Conservation (phyloP, 2,329 filamentous ascomycete species). For the Emericellopsis cladophorae region DNA sequence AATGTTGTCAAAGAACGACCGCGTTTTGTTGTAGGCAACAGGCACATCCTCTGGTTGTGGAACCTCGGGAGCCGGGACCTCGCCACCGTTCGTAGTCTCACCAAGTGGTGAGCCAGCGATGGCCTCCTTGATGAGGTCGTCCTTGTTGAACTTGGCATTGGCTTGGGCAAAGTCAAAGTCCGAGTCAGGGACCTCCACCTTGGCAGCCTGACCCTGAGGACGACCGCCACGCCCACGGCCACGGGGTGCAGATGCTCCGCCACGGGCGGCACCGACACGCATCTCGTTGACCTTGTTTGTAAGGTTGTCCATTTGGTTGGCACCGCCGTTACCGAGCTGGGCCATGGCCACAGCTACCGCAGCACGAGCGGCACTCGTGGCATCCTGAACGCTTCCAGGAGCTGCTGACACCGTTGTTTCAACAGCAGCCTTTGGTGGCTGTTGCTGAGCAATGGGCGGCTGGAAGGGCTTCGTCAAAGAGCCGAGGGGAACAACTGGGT, state of each 20-base stretch:
- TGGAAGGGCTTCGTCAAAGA: slow-evolving; percentile 24
- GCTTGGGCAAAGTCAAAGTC: slow-evolving; percentile 78
- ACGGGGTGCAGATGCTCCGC: slow-evolving; percentile 27
- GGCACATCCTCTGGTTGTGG: slow-evolving; percentile 28
- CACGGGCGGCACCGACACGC: slow-evolving; percentile 33
- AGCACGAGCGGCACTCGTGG: slow-evolving; percentile 61
- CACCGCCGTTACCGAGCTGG: slow-evolving; percentile 40
- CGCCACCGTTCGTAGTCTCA: slow-evolving; percentile 31
- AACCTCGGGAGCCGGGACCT: slow-evolving; percentile 23
- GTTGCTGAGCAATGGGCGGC: slow-evolving; percentile 15
- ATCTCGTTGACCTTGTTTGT: slow-evolving; percentile 67
- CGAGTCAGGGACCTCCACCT: slow-evolving; percentile 77
- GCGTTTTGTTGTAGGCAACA: slow-evolving; percentile 69
- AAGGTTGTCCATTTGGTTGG: slow-evolving; percentile 53
- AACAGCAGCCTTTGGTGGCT: slow-evolving; percentile 15
- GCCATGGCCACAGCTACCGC: slow-evolving; percentile 75
- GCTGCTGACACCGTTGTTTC: slow-evolving; percentile 23
- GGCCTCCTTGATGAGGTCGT: slow-evolving; percentile 67
- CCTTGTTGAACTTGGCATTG: slow-evolving; percentile 35
- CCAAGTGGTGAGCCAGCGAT: slow-evolving; percentile 61
- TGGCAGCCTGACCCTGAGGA: slow-evolving; percentile 30
- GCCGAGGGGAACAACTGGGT: slow-evolving; percentile 54
- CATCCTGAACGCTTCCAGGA: slow-evolving; percentile 40
- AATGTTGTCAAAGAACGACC: slow-evolving; percentile 96
- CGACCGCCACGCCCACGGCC: slow-evolving; percentile 36